A percentile compares a stretch with the other conserved stretches of the same genome.
phyloP scores from a whole-genome alignment of 2,329 filamentous ascomycete species.

The Apiospora phragmitis region DNA sequence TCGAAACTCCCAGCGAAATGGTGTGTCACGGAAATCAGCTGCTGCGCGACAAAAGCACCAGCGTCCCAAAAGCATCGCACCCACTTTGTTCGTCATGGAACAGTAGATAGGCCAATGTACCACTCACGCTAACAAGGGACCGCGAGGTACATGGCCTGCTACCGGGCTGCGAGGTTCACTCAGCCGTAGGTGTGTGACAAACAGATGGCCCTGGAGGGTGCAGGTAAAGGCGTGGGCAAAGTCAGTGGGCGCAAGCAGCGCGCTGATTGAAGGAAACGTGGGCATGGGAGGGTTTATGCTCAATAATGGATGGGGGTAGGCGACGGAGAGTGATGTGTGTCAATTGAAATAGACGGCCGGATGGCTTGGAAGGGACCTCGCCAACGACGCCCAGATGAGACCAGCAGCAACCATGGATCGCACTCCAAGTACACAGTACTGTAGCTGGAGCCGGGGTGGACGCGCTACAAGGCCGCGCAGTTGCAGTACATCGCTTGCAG shows the following conservation, averaged over 20 bases:
- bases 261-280: slow-evolving; percentile 17
- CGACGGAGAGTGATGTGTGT: slow-evolving; percentile 16
- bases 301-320: slow-evolving; percentile 15
- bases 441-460: not conserved
- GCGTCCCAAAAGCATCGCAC: slow-evolving; percentile 11
- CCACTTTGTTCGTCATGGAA: slow-evolving; percentile 13
- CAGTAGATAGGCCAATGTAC: slow-evolving; percentile 21
- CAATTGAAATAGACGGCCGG: slow-evolving; percentile 14
- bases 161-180: not conserved
- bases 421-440: slow-evolving; percentile 16
- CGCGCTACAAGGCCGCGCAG: not conserved
- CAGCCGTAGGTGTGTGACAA: slow-evolving; percentile 16
- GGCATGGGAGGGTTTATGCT: slow-evolving; percentile 7
- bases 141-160: slow-evolving; percentile 27
- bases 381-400: slow-evolving; percentile 9
- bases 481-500: slow-evolving; percentile 6
- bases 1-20: slow-evolving; percentile 29
- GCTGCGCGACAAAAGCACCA: slow-evolving; percentile 14
- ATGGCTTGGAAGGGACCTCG: slow-evolving; percentile 9
- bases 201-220: slow-evolving; percentile 18
- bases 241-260: slow-evolving; percentile 12
- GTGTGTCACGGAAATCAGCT: slow-evolving; percentile 33
- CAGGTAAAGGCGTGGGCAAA: slow-evolving; percentile 18
- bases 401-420: not conserved
- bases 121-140: slow-evolving; percentile 30